Percentiles rank a stretch among this genome's conserved stretches.
Evolutionary conservation across 805 yeast genomes (phyloP).

Genomic region (Wickerhamomyces subpelliculosus): DNA sequence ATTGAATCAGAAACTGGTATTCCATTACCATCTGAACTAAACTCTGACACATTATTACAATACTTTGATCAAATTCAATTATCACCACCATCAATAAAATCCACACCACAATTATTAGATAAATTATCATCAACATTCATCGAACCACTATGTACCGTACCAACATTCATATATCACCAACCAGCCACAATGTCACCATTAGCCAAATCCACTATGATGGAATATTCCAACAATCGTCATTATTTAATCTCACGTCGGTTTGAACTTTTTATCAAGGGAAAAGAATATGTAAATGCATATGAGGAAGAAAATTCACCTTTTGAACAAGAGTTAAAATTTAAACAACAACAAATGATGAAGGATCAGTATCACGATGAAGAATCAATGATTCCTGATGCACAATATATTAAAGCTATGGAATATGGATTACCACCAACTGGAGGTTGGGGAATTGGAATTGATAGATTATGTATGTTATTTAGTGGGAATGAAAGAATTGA

Average conservation of each 20-base stretch:
- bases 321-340: slow-evolving; percentile 58
- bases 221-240: slow-evolving; percentile 23
- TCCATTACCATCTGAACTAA: slow-evolving; percentile 38
- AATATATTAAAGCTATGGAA: slow-evolving; percentile 71
- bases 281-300: slow-evolving; percentile 86
- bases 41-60: slow-evolving; percentile 30
- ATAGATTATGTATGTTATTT: slow-evolving; percentile 76
- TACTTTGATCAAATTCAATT: slow-evolving; percentile 28
- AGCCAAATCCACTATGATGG: slow-evolving; percentile 52
- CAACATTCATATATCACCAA: slow-evolving; percentile 74
- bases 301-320: slow-evolving; percentile 93
- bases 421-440: slow-evolving; percentile 97
- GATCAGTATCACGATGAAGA: slow-evolving; percentile 50
- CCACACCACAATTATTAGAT: slow-evolving; percentile 60
- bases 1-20: slow-evolving; percentile 48
- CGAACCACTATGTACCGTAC: slow-evolving; percentile 58
- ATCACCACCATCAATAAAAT: slow-evolving; percentile 29
- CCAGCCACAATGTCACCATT: slow-evolving; percentile 85
- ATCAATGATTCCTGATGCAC: slow-evolving; percentile 61
- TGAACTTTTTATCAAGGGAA: slow-evolving; percentile 74
- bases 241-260: slow-evolving; percentile 59
- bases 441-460: slow-evolving; percentile 96
- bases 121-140: slow-evolving; percentile 51
- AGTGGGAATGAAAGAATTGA: slow-evolving; percentile 62
- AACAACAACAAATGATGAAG: slow-evolving; percentile 45